A percentile compares a stretch with the other conserved stretches of the same genome.
These are phyloP conservation scores for Metschnikowia sp. DNA, from an alignment of 805 yeast genomes.

Conservation along the genomic window DNA sequence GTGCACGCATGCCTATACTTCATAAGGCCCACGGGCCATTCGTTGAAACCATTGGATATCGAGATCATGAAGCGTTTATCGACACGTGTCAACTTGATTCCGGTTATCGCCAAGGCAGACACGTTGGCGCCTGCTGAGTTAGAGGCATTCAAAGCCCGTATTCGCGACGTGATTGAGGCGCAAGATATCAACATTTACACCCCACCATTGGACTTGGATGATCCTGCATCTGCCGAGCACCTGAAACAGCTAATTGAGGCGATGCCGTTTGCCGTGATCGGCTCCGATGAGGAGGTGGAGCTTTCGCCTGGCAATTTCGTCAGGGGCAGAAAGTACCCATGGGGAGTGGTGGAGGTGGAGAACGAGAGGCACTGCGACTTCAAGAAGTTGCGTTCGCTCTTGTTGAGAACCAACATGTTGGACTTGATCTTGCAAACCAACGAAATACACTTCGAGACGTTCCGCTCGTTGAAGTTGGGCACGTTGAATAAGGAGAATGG, in stretches of 20 bases:
- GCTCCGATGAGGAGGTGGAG: constrained; percentile 70
- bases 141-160: constrained; percentile 64
- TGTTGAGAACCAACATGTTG: constrained; percentile 79
- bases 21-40: constrained; percentile 87
- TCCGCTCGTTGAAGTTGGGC: constrained; percentile 68
- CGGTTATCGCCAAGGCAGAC: constrained; percentile 86
- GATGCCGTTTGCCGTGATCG: constrained; percentile 85
- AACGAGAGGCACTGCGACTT: constrained; percentile 85
- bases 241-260: constrained; percentile 75
- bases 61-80: constrained; percentile 82
- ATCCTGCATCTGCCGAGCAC: constrained; percentile 73
- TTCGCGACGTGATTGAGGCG: constrained; percentile 78
- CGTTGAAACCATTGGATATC: constrained; percentile 82
- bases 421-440: constrained; percentile 78
- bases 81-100: constrained; percentile 80
- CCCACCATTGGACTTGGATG: constrained; percentile 76
- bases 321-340: constrained; percentile 81
- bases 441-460: constrained; percentile 77
- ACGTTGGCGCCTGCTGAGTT: constrained; percentile 72
- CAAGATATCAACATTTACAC: constrained; percentile 82
- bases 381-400: constrained; percentile 70
- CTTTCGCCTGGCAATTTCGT: constrained; percentile 60
- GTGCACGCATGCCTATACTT: constrained; percentile 90
- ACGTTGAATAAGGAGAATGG: constrained; percentile 29
- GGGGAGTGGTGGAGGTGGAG: constrained; percentile 89